A percentile compares a stretch with the other conserved stretches of the same genome.
phyloP scores from a whole-genome alignment of 2,329 filamentous ascomycete genomes.

The Arachnomyces sp. region DNA sequence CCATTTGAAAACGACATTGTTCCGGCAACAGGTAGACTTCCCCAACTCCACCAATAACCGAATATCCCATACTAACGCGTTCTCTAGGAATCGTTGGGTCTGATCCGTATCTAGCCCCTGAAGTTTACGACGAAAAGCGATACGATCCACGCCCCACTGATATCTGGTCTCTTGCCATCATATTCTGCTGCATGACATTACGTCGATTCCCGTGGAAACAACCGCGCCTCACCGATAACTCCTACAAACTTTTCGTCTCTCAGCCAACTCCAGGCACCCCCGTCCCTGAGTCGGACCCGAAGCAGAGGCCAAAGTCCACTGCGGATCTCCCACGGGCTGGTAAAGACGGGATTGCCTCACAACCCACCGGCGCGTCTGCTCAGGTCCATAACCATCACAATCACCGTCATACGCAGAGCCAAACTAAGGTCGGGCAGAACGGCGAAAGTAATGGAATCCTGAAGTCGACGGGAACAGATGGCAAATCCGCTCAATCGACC shows the following conservation, averaged over 20 bases:
- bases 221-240: constrained; percentile 83
- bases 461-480: constrained; percentile 3
- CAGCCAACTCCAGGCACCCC: constrained; percentile 64
- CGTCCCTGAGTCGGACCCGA: constrained; percentile 33
- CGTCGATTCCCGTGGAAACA: constrained; percentile 96
- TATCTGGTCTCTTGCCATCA: constrained; percentile 97
- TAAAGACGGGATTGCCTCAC: constrained; percentile 12
- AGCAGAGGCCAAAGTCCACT: constrained; percentile 27
- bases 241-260: constrained; percentile 84
- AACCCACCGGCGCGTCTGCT: neutral
- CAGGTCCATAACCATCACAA: constrained; percentile 8
- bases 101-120: constrained; percentile 91
- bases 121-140: constrained; percentile 87
- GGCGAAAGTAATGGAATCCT: neutral
- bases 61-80: constrained; percentile 1
- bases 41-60: neutral
- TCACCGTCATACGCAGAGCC: constrained; percentile 2
- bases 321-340: constrained; percentile 24
- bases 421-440: neutral
- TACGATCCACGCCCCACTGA: constrained; percentile 93
- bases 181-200: constrained; percentile 97
- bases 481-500: constrained; percentile 14
- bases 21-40: constrained; percentile 62
- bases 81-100: constrained; percentile 65
- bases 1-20: constrained; percentile 89